These are phyloP conservation scores for Viridothelium virens DNA, from an alignment of 495 filamentous ascomycete species.

Conservation along the genomic window DNA sequence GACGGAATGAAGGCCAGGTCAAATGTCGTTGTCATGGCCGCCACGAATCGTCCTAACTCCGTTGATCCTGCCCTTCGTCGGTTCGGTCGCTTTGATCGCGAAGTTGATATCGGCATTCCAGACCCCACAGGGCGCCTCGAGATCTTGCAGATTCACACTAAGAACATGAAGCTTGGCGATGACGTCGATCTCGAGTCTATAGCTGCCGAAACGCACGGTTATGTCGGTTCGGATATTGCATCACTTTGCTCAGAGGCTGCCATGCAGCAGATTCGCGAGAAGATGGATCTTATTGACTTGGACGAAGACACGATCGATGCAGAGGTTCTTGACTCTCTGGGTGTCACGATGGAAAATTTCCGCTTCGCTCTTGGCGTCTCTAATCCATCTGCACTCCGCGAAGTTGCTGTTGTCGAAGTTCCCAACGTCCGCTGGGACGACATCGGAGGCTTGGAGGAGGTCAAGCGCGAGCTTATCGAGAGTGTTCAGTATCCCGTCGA, in stretches of 20 bases:
- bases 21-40: slow-evolving; percentile 98
- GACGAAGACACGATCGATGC: slow-evolving; percentile 99
- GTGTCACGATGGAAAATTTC: slow-evolving; percentile 99
- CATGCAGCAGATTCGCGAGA: slow-evolving; percentile 99
- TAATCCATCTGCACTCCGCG: slow-evolving; percentile 96
- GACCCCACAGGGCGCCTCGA: slow-evolving; percentile 98
- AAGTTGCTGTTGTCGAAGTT: slow-evolving; percentile 97
- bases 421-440: slow-evolving; percentile 99
- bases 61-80: slow-evolving; percentile 96
- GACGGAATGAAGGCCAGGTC: slow-evolving; percentile 99
- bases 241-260: slow-evolving; percentile 99
- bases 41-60: slow-evolving; percentile 95
- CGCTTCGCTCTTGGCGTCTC: slow-evolving; percentile 93
- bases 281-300: slow-evolving; percentile 99
- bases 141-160: slow-evolving; percentile 97
- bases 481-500: slow-evolving; percentile 98
- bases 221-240: slow-evolving; percentile 96
- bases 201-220: slow-evolving; percentile 96
- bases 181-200: slow-evolving; percentile 97
- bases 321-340: slow-evolving; percentile 93
- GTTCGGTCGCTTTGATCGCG: slow-evolving; percentile 96
- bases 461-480: slow-evolving; percentile 99
- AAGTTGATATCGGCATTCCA: slow-evolving; percentile 95
- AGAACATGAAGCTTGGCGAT: slow-evolving; percentile 99
- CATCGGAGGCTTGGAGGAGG: slow-evolving; percentile 94